Base-by-base conservation (phyloP, 2,329 filamentous ascomycete species). In the Eutypa lata region DNA sequence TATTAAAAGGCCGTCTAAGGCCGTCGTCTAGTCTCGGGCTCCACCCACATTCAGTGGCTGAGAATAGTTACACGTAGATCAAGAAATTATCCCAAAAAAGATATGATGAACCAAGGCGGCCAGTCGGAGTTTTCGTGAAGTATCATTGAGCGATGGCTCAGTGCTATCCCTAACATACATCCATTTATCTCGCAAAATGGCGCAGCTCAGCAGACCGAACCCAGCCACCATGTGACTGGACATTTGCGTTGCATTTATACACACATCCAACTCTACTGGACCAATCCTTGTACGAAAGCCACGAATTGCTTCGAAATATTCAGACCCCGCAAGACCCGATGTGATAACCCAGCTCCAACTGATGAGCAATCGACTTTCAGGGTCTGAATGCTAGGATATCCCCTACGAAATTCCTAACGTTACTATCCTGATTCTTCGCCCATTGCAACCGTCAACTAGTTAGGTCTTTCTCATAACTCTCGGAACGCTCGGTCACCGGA, bases 31-130 rank as follows among this genome's bases (percentile, higher is more conserved):
- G 38, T 19, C 38, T 56, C 58, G 56, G 49, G 53, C 7, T 53
- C 55, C 50, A 47, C 57, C 54, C 10, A 22, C 54, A 52, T 60
- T 55, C 11, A 52, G 43, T 60, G 49, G 56, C 26, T 31, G 51
- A 47, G 18, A 35, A 50, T 28, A 13, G 33, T 49, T 53, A 53
- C 54, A 60, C 54, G 55, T 38, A 54, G 35, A 44, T 6, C 28
- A 10, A 22, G 11, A 21, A 19, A 19, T 13, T 4, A 42, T 19
- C 11, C 18, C 19, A 16, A 10, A 22, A 42, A 42, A 42, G 38
- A 5, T 21, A 42, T 42, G 18, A 42, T 42, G 18, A 19, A 18
- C 38, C 5, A 18, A 22, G 38, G 38, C 18, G 38, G 19, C 38
- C 38, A 42, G 38, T 42, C 38, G 38, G 38, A 42, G 7, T 13